A percentile compares a stretch with the other conserved stretches of the same genome.
Conservation (phyloP, 2,329 filamentous ascomycete species). For the Phaeosphaeriaceae sp. region DNA sequence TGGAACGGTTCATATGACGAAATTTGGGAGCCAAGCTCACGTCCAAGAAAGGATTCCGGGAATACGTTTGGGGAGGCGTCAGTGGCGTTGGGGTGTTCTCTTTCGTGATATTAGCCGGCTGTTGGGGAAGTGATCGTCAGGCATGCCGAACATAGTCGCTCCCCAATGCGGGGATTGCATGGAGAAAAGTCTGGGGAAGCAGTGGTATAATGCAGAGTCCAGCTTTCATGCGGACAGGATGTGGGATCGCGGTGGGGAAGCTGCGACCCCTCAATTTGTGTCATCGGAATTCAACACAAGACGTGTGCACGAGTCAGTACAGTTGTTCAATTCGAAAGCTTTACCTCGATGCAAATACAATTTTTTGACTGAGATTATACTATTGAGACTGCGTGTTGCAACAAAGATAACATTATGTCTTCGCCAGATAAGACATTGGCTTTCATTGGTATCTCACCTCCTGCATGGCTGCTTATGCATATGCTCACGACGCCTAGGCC, state of each 20-base stretch:
- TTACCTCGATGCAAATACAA: not conserved
- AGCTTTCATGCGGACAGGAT: not conserved
- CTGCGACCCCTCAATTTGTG: not conserved
- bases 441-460: slow-evolving; percentile 26
- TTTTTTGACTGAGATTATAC: too few relatives aligned
- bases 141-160: not conserved
- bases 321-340: too few relatives aligned
- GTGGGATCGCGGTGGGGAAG: not conserved
- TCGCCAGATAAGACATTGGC: slow-evolving; percentile 28
- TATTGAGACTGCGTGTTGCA: not conserved
- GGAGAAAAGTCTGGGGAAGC: not conserved
- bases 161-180: not conserved
- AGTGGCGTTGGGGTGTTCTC: not conserved
- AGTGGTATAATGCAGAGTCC: not conserved
- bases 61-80: not conserved
- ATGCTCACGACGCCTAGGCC: slow-evolving; percentile 28
- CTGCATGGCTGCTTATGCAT: not conserved
- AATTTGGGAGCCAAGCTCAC: not conserved
- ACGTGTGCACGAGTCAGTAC: too few relatives aligned
- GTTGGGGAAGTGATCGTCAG: not conserved
- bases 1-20: not conserved
- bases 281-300: not conserved
- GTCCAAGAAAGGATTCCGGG: not conserved
- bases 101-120: not conserved
- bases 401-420: slow-evolving; percentile 16